phyloP scores from a whole-genome alignment of 352 stramenopile species.

The Halophytophthora polymorphica region DNA sequence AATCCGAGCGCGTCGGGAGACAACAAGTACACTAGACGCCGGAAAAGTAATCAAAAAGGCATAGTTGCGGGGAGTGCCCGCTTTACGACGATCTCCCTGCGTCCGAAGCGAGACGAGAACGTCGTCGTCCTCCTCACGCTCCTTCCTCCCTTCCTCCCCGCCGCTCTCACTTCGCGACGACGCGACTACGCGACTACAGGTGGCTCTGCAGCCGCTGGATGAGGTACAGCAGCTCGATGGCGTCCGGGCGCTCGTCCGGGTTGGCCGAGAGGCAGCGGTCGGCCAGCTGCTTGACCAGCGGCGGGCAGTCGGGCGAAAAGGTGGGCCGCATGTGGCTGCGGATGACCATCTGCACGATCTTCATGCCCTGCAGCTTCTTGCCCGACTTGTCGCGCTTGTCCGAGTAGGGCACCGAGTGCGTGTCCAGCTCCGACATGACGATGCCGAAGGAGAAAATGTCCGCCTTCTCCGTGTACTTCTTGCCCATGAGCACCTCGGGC shows the following conservation, averaged over 20 bases:
- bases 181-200: too few species aligned
- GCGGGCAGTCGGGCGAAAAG: conserved; percentile 51
- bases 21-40: too few species aligned
- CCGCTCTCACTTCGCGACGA: too few species aligned
- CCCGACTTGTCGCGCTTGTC: conserved; percentile 69
- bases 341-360: conserved; percentile 84
- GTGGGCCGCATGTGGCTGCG: conserved; percentile 61
- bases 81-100: too few species aligned
- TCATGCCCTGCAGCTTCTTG: conserved; percentile 80
- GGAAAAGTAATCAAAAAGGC: too few species aligned
- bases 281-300: conserved; percentile 55
- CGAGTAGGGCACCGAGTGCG: conserved; percentile 73
- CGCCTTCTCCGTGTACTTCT: conserved; percentile 83
- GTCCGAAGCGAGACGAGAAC: too few species aligned
- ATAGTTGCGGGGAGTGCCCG: too few species aligned
- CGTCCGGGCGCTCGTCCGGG: conserved; percentile 62
- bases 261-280: conserved; percentile 65
- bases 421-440: conserved; percentile 79
- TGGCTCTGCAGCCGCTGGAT: conserved; percentile 59
- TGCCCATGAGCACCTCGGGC: conserved; percentile 75
- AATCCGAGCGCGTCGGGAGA: too few species aligned
- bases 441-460: conserved; percentile 87
- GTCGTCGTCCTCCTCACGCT: too few species aligned
- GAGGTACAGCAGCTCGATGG: conserved; percentile 60
- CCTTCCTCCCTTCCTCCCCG: too few species aligned